A percentile compares a stretch with the other conserved stretches of the same genome.
Conservation (phyloP, 768 basidiomycete genomes). For the Panaeolus papilionaceus region DNA sequence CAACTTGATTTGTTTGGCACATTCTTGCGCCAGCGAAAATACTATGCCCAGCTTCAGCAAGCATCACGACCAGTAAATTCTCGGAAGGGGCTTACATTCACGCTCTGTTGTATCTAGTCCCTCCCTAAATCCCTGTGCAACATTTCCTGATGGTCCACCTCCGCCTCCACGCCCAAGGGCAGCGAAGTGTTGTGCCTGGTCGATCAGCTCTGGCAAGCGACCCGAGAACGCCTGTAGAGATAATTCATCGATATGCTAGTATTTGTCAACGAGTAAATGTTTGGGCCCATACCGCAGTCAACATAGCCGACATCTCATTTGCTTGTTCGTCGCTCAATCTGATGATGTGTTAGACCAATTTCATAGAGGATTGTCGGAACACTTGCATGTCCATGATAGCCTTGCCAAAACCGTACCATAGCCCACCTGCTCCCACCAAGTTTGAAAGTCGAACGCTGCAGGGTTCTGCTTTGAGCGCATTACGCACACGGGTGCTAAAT, state of each 20-base stretch:
- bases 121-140: slow-evolving; percentile 82
- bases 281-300: slow-evolving; percentile 59
- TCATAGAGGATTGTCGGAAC: not conserved
- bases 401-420: slow-evolving; percentile 94
- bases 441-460: slow-evolving; percentile 82
- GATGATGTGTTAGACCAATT: slow-evolving; percentile 14
- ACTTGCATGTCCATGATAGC: slow-evolving; percentile 82
- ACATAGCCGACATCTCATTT: slow-evolving; percentile 70
- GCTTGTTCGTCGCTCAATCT: slow-evolving; percentile 83
- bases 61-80: slow-evolving; percentile 1
- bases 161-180: slow-evolving; percentile 66
- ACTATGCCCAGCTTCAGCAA: slow-evolving; percentile 50
- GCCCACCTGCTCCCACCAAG: slow-evolving; percentile 85
- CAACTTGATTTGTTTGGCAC: slow-evolving; percentile 72
- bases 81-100: slow-evolving; percentile 68
- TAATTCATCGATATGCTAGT: not conserved
- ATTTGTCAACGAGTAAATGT: not conserved
- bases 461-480: slow-evolving; percentile 90
- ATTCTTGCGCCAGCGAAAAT: slow-evolving; percentile 86
- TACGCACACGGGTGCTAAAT: slow-evolving; percentile 77
- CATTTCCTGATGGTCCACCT: slow-evolving; percentile 57
- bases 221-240: slow-evolving; percentile 69
- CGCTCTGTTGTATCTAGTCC: slow-evolving; percentile 93
- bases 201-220: slow-evolving; percentile 79
- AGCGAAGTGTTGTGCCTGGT: slow-evolving; percentile 91